Conservation (phyloP, 2,329 filamentous ascomycete species). For the Trichophyton benhamiae region DNA sequence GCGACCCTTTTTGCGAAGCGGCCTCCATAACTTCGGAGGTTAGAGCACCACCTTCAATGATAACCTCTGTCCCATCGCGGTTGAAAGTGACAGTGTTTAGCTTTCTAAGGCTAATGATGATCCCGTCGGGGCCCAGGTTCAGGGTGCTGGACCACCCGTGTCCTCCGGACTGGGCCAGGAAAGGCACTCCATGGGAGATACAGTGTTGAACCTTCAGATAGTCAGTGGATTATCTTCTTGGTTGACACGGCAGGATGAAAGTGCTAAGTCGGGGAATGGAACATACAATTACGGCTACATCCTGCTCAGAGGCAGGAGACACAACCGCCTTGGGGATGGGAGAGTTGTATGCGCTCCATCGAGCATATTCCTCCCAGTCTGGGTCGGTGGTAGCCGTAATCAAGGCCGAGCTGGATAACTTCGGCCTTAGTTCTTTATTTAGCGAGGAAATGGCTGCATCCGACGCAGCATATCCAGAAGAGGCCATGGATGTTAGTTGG, state of each 20-base stretch:
- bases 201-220: slow-evolving; percentile 36
- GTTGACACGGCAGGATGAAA: background rate
- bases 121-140: slow-evolving; percentile 38
- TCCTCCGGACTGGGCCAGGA: slow-evolving; percentile 42
- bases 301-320: background rate
- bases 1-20: background rate
- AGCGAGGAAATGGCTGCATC: background rate
- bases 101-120: slow-evolving; percentile 40
- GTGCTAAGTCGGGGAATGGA: background rate
- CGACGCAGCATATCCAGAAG: background rate
- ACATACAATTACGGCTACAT: background rate
- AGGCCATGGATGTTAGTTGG: background rate
- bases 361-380: background rate
- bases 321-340: background rate
- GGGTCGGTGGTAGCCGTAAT: background rate
- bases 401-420: background rate
- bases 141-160: slow-evolving; percentile 43
- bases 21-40: background rate
- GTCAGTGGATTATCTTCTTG: no score
- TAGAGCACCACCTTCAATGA: slow-evolving; percentile 35
- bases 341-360: background rate
- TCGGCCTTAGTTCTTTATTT: background rate
- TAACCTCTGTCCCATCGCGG: slow-evolving; percentile 35
- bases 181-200: slow-evolving; percentile 36
- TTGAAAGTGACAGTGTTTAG: slow-evolving; percentile 35